Percentiles rank a stretch among this genome's conserved stretches.
These are phyloP conservation scores for Yamadazyma spencermartinsiae DNA, from an alignment of 1,139 yeast genomes.

Conservation along the genomic window DNA sequence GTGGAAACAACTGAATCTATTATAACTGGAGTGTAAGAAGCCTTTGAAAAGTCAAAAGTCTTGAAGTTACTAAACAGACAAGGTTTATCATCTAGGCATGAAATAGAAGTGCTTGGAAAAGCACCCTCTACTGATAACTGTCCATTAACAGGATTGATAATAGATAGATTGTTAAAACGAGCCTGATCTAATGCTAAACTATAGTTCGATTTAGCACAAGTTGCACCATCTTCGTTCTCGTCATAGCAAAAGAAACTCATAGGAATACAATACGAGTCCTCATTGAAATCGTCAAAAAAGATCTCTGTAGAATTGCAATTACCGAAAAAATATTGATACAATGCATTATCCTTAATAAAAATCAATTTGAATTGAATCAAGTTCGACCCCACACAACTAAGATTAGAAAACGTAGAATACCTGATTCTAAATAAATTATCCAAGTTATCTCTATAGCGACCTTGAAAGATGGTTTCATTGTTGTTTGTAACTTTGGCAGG, in stretches of 20 bases:
- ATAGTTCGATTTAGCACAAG: constrained; percentile 9
- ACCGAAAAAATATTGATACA: constrained; percentile 16
- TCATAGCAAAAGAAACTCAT: constrained; percentile 11
- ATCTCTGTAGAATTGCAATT: constrained; percentile 15
- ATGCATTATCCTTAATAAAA: constrained; percentile 7
- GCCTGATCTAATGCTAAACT: constrained; percentile 10
- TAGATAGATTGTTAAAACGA: neutral
- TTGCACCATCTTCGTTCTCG: neutral
- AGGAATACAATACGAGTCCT: constrained; percentile 11
- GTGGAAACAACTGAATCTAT: constrained; percentile 5
- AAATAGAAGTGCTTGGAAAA: constrained; percentile 11
- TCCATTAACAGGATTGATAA: neutral
- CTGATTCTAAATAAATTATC: constrained; percentile 12
- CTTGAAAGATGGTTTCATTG: constrained; percentile 4
- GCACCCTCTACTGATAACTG: constrained; percentile 9
- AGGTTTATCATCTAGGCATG: constrained; percentile 10
- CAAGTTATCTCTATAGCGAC: constrained; percentile 13
- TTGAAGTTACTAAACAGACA: constrained; percentile 12
- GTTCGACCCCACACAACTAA: constrained; percentile 14
- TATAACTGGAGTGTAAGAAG: constrained; percentile 9
- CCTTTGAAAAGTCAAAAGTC: constrained; percentile 7
- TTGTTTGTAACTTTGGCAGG: constrained; percentile 12
- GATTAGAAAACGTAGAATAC: constrained; percentile 10
- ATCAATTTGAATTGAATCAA: constrained; percentile 16
- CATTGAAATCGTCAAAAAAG: constrained; percentile 10